Conservation (phyloP, 176 grass and related monocot genomes). For the Rhynchospora breviuscula region DNA sequence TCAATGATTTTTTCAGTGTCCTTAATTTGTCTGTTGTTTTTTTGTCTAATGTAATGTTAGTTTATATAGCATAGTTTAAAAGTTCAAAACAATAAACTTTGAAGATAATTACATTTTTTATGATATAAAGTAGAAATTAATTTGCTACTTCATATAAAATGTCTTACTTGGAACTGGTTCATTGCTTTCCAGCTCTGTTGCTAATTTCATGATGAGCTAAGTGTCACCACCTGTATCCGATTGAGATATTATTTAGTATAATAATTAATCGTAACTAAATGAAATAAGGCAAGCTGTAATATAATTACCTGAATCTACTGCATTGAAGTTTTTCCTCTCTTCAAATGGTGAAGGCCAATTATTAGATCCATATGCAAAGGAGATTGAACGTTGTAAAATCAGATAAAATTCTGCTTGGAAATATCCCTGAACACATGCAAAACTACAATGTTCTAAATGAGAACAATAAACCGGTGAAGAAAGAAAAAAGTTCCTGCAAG, state of each 20-base stretch:
- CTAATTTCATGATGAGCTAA: slow-evolving; percentile 2
- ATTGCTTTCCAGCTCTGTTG: not conserved
- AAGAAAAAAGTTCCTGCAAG: no score
- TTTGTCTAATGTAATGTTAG: not conserved
- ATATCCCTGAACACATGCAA: not conserved
- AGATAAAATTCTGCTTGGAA: not conserved
- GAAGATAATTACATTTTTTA: not conserved
- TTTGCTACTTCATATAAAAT: not conserved
- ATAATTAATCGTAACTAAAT: not conserved
- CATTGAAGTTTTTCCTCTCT: slow-evolving; percentile 11
- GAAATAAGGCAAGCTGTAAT: not conserved
- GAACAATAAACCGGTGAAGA: not conserved
- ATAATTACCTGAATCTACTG: slow-evolving; percentile 11
- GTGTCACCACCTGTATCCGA: not conserved
- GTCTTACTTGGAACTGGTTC: not conserved
- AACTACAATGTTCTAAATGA: not conserved
- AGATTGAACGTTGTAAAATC: not conserved
- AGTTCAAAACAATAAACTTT: not conserved
- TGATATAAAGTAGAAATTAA: not conserved
- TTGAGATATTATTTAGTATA: not conserved
- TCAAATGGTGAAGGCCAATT: not conserved
- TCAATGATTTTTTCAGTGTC: not conserved
- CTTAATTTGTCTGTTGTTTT: not conserved
- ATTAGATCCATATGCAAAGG: not conserved
- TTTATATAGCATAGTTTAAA: not conserved